Conservation (phyloP, 1,139 yeast genomes). For the Yamadazyma taylorii region DNA sequence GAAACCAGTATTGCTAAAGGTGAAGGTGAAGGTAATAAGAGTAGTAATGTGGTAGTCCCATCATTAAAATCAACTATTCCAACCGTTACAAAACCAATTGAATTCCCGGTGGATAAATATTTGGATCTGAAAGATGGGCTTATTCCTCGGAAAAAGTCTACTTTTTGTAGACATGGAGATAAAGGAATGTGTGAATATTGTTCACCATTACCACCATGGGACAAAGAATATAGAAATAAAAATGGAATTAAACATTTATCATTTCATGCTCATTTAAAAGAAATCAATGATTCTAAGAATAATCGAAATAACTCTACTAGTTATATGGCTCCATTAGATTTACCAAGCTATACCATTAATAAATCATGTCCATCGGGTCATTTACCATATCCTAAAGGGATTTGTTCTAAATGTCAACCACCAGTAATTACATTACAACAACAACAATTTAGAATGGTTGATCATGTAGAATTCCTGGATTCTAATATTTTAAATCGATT, state of each 20-base stretch:
- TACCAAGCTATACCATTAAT: slow-evolving; percentile 66
- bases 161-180: slow-evolving; percentile 82
- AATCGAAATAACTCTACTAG: slow-evolving; percentile 59
- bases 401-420: slow-evolving; percentile 97
- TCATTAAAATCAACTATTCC: slow-evolving; percentile 9
- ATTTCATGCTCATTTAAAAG: slow-evolving; percentile 78
- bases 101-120: slow-evolving; percentile 64
- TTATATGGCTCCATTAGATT: slow-evolving; percentile 77
- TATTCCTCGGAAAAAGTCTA: slow-evolving; percentile 61
- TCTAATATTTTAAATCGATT: slow-evolving; percentile 74
- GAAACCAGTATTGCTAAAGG: slow-evolving; percentile 6
- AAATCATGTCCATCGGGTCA: slow-evolving; percentile 77
- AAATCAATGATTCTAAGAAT: slow-evolving; percentile 68
- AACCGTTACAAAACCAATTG: slow-evolving; percentile 24
- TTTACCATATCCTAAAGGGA: slow-evolving; percentile 90
- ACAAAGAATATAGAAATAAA: slow-evolving; percentile 69
- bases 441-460: slow-evolving; percentile 93
- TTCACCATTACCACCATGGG: slow-evolving; percentile 95
- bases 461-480: slow-evolving; percentile 88
- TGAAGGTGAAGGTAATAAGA: slow-evolving; percentile 6
- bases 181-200: slow-evolving; percentile 98
- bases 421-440: slow-evolving; percentile 90
- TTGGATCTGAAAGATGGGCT: slow-evolving; percentile 72
- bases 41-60: slow-evolving; percentile 7
- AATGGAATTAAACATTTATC: slow-evolving; percentile 85